Base-by-base conservation (phyloP, 768 basidiomycete genomes). In the Chalciporus piperatus region DNA sequence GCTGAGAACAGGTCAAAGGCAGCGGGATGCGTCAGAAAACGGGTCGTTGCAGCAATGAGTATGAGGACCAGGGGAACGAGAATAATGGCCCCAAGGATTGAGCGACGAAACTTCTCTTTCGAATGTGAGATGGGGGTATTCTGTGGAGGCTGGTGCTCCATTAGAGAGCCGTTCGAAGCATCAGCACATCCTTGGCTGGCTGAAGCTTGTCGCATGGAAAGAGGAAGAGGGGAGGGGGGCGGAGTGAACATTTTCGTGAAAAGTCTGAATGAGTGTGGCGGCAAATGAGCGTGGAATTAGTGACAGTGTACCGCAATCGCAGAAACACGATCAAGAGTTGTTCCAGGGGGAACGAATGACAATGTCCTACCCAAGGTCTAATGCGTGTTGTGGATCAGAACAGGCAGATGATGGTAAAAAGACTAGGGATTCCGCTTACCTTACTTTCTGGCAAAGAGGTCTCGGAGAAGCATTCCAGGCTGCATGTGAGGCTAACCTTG, bases 11-110 rank as follows among this genome's bases (percentile, higher is more conserved):
- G 59, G 61, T 80, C 77, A 55, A 81, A 71, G 27, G 72, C 67
- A 39, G 67, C 71, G 28, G 77, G 78, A 58, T 78, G 82, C 10
- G 75, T 64, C 51, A 76, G 39, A 64, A 74, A 83, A n/a, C 72
- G 79, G 14, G 79, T 77, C 12, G 75, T 78, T 3, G 72, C 61
- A 11, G 82, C 80, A 53, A 87, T 73, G 39, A 83, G 48, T 35
- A 85, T 61, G 45, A 89, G 74, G 6, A 73, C 57, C 10, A 84
- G 56, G 3, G 87, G 87, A 3, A 85, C 72, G 30, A 83, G 55
- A 38, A 87, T 48, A 48, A 83, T 74, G 1, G 79, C 72, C 77
- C 76, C 80, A 62, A 70, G 68, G 38, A 65, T 48, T n/a, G 48
- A 46, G 32, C 47, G 74, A 72, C 46, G 74, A 20, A 68, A 20